A percentile compares a stretch with the other conserved stretches of the same genome.
Evolutionary conservation across 345 rosid species (phyloP).

Genomic region (Cardamine occulta): DNA sequence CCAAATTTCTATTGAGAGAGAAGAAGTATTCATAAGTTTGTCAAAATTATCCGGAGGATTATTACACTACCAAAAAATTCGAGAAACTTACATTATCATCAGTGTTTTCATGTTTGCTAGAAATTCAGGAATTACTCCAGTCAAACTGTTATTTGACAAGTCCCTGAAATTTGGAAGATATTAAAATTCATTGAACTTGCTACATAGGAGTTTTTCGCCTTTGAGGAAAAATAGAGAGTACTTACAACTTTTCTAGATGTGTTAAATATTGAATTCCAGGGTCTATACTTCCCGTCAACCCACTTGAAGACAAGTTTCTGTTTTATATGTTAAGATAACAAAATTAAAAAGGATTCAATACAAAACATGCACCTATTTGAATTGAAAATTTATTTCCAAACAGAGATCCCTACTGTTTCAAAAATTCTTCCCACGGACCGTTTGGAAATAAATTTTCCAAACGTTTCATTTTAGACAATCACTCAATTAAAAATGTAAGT

Average conservation of each 20-base stretch:
- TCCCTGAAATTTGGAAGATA: conserved; percentile 48
- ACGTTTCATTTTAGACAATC: no score
- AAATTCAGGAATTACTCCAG: conserved; percentile 50
- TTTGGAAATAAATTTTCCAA: no score
- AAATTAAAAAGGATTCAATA: no score
- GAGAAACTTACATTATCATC: conserved; percentile 50
- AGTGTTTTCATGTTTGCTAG: conserved; percentile 49
- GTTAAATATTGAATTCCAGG: conserved; percentile 36
- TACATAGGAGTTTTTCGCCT: neutral
- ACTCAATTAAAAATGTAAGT: no score
- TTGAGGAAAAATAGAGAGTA: neutral
- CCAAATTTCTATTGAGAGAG: conserved; percentile 40
- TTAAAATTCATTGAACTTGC: neutral
- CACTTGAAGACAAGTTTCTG: conserved; percentile 49
- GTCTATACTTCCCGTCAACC: conserved; percentile 42
- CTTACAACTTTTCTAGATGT: conserved; percentile 47
- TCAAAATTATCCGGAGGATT: neutral
- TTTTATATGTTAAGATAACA: neutral
- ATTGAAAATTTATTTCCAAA: no score
- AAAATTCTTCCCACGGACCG: no score
- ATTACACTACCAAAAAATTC: neutral
- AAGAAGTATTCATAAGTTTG: neutral
- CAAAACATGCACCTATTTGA: no score
- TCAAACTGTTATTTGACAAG: conserved; percentile 54
- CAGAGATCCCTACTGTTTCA: no score